Percentiles rank a stretch among this genome's conserved stretches.
phyloP scores from a whole-genome alignment of 495 filamentous ascomycete genomes.

The Lasiosphaeria miniovina region DNA sequence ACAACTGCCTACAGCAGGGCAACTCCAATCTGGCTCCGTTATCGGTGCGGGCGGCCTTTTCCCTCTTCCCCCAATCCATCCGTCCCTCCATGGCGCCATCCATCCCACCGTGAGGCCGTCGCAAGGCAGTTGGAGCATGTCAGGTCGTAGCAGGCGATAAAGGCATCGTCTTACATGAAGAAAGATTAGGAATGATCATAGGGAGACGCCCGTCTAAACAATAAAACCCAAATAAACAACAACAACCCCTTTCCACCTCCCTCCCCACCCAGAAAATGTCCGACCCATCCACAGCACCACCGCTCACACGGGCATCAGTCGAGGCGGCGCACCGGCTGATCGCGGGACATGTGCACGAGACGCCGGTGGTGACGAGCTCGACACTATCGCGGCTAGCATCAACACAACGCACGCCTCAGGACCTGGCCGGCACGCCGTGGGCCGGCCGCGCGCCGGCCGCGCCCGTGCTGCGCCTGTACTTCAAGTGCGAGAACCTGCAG shows the following conservation, averaged over 20 bases:
- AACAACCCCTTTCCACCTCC: background rate
- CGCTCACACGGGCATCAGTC: conserved; percentile 68
- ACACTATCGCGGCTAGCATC: conserved; percentile 51
- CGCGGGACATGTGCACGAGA: conserved; percentile 71
- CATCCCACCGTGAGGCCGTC: too few relatives aligned
- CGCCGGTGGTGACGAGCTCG: conserved; percentile 73
- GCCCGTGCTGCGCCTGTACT: conserved; percentile 73
- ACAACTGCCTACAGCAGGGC: too few relatives aligned
- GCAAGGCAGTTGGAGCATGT: too few relatives aligned
- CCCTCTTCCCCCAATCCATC: too few relatives aligned
- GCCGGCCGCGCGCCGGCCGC: conserved; percentile 55
- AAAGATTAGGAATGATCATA: too few relatives aligned
- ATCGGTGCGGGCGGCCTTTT: too few relatives aligned
- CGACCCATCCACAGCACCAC: conserved; percentile 47
- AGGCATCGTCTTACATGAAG: too few relatives aligned
- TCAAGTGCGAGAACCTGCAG: conserved; percentile 97
- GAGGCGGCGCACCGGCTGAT: conserved; percentile 69
- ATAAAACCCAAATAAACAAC: background rate
- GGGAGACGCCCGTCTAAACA: too few relatives aligned
- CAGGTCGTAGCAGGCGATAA: too few relatives aligned
- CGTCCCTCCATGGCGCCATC: too few relatives aligned
- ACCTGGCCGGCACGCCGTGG: conserved; percentile 55
- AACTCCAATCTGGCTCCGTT: too few relatives aligned
- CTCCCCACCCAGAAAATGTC: conserved; percentile 40
- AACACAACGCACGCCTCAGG: conserved; percentile 50